Evolutionary conservation across 2,329 filamentous ascomycete species (phyloP).

Genomic region (Capronia epimyces): DNA sequence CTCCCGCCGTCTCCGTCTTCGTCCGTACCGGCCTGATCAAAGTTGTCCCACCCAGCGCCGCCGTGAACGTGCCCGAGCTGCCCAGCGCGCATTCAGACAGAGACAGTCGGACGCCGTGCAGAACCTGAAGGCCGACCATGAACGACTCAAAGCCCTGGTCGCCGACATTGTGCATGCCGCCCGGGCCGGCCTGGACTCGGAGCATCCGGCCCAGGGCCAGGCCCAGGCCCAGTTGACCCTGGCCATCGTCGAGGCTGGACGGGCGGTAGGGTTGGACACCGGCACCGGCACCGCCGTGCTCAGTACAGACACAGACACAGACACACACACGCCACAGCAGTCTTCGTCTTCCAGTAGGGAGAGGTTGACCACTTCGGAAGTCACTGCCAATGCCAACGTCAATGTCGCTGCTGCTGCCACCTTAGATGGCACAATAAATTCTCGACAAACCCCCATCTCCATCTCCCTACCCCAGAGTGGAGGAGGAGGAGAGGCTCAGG

Average conservation of each 20-base stretch:
- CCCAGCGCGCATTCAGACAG: slow-evolving; percentile 6
- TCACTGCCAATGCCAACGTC: too few species aligned
- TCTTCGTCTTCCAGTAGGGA: not conserved
- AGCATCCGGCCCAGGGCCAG: not conserved
- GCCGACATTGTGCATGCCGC: slow-evolving; percentile 1
- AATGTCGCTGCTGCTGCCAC: too few species aligned
- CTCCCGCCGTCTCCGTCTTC: slow-evolving; percentile 57
- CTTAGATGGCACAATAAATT: too few species aligned
- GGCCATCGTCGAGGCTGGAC: slow-evolving; percentile 1
- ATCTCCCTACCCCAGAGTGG: too few species aligned
- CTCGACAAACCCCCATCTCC: too few species aligned
- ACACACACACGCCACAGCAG: not conserved
- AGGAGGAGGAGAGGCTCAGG: too few species aligned
- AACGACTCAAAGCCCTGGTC: not conserved
- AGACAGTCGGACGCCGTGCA: not conserved
- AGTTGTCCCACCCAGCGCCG: slow-evolving; percentile 16
- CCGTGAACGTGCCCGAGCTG: not conserved
- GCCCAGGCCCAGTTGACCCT: not conserved
- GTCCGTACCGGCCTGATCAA: slow-evolving; percentile 37
- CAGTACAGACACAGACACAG: not conserved
- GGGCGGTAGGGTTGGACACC: not conserved
- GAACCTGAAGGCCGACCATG: slow-evolving; percentile 4
- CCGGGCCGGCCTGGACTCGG: too few species aligned
- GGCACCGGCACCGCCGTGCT: too few species aligned
- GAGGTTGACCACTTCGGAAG: not conserved